phyloP scores from a whole-genome alignment of 1,284 basidiomycete species.

The Cryptococcus sp. region DNA sequence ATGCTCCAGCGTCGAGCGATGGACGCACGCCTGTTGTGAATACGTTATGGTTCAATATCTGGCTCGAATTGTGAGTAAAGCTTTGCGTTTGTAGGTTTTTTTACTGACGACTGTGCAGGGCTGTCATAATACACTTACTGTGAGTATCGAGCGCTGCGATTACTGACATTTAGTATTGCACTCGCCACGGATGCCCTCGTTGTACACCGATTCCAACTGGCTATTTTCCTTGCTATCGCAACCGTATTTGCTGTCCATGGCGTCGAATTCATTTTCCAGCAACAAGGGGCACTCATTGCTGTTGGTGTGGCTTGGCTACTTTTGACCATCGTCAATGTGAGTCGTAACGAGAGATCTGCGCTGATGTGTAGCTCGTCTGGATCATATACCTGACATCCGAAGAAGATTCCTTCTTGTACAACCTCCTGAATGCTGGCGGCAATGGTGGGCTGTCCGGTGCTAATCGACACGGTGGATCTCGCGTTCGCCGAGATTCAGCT shows the following conservation, averaged over 20 bases:
- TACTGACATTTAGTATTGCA: conserved; percentile 31
- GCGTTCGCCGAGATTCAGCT: conserved; percentile 18
- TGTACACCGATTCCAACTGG: conserved; percentile 64
- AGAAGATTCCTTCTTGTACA: conserved; percentile 80
- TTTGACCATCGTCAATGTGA: conserved; percentile 71
- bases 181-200: conserved; percentile 42
- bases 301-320: conserved; percentile 93
- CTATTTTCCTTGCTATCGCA: conserved; percentile 79
- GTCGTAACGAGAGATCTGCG: conserved; percentile 18
- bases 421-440: conserved; percentile 81
- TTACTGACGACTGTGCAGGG: conserved; percentile 13
- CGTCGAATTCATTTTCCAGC: conserved; percentile 31
- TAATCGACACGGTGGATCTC: conserved; percentile 8
- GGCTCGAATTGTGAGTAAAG: conserved; percentile 50
- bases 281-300: conserved; percentile 64
- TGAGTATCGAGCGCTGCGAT: conserved; percentile 17
- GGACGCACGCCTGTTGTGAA: conserved; percentile 58
- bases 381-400: conserved; percentile 94
- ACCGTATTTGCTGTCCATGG: conserved; percentile 76
- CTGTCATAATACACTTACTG: conserved; percentile 50
- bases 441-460: conserved; percentile 79
- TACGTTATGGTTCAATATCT: conserved; percentile 88
- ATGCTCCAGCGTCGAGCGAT: conserved; percentile 13
- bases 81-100: not conserved
- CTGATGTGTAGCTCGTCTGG: conserved; percentile 73